Evolutionary conservation across 108 stramenopile species (phyloP), one percentile per base, ranked within the genome.

Genomic region (Phaeodactylum tricornutum): DNA sequence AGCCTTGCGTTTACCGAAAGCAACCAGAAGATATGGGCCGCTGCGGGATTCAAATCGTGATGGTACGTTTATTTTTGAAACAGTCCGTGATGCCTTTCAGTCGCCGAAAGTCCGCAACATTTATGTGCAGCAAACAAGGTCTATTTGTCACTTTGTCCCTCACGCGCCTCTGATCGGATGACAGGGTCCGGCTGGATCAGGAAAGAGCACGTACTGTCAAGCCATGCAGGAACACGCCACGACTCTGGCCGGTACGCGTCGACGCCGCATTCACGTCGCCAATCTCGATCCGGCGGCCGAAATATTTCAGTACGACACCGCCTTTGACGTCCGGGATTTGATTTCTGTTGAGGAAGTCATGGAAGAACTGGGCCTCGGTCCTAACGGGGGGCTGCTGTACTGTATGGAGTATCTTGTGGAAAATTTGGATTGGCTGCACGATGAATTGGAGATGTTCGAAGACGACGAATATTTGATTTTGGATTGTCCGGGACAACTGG

Each of bases 221-320:
- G 74, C 74, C 43, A 79, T 92, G 70, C 79, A 89, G 72, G 54
- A 87, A 29, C 90, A 92, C 55, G 71, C 72, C 35, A 49, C 61
- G 29, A 61, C 67, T 7, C 43, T 83, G 27, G 53, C 52, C 1
- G 87, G 80, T 1, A 62, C 77, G 9, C 69, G 64, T 22, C 62
- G 67, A 24, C 76, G 88, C 4, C 69, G 65, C 2, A 64, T 87
- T n/a, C 81, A 91, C 62, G 81, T 96, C 3, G 79, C 71, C 30
- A 99, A 98, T 69, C 75, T 99, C 19, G 98, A 99, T 59, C 98
- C 98, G 3, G 96, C 96, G 4, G 96, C 96, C 5, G 97, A 98
- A 57, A 30, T 76, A 33, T 93, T 96, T 61, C 74, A 8, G 2
- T 98, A 98, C 63, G 67, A 92, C 4, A 61, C 81, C 1, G 74